These are phyloP conservation scores for Oenanthe javanica DNA, from an alignment of 140 eudicot genomes.

Conservation along the genomic window DNA sequence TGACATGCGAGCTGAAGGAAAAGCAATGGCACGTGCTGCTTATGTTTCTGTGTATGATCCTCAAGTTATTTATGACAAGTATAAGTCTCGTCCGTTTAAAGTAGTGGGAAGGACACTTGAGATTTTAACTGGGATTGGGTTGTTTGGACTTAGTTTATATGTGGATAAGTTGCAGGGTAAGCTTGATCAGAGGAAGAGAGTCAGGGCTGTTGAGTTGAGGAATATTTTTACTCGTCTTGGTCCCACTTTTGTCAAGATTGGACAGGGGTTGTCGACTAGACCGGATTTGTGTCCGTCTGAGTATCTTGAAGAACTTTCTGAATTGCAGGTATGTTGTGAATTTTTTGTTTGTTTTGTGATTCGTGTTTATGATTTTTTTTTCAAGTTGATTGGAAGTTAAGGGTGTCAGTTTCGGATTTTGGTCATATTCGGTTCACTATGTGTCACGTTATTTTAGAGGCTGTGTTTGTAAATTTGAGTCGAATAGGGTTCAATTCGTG, in stretches of 20 bases:
- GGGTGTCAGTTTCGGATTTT: neutral
- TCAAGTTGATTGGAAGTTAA: neutral
- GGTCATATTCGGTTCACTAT: too few species aligned
- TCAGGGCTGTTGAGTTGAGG: constrained; percentile 66
- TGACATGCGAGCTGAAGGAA: constrained; percentile 87
- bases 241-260: constrained; percentile 89
- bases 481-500: neutral
- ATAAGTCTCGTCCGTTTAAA: constrained; percentile 74
- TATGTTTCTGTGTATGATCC: constrained; percentile 70
- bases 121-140: constrained; percentile 62
- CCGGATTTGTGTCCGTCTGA: constrained; percentile 92
- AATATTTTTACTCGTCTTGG: constrained; percentile 68
- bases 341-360: neutral
- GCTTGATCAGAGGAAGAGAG: constrained; percentile 52
- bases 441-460: neutral
- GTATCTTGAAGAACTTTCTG: constrained; percentile 85
- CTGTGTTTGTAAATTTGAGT: neutral
- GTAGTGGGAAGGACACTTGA: constrained; percentile 57
- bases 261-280: constrained; percentile 91
- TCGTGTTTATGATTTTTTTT: neutral
- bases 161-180: constrained; percentile 60
- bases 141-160: constrained; percentile 65
- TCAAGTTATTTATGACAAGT: constrained; percentile 44
- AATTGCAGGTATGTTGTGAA: constrained; percentile 49
- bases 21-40: constrained; percentile 80